Base-by-base conservation (phyloP, 225 moss, liverwort and hornwort genomes). In the Neckera pumila region DNA sequence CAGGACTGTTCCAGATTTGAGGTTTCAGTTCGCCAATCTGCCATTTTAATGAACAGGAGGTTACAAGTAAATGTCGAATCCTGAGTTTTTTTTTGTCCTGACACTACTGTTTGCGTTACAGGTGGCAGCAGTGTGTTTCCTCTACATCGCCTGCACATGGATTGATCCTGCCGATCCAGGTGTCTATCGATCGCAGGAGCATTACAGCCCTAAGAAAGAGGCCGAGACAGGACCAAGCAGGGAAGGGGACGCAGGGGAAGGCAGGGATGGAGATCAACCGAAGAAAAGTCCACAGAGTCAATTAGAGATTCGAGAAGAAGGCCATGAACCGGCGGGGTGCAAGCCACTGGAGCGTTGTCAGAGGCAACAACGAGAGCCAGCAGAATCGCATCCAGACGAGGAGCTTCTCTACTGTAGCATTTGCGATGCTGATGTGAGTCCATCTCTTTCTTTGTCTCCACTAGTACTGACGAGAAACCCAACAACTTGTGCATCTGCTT, bases 141-240 rank as follows among this genome's bases (percentile, higher is more conserved):
- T 98, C 38, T 98, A 98, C 82, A 89, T 95, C 28, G 92, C 92
- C 17, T 96, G 96, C 91, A 95, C 97, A 76, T 95, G 95, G 90
- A 95, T 95, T 59, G 93, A 98, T 78, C 97, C 97, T 60, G 96
- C 96, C 53, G 97, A 98, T 87, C 93, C 95, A 19, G 94, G 95
- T 71, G 93, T 98, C 49, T 88, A 88, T 69, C 89, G 82, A 61
- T 88, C 95, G 25, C 77, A 89, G n/a, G 85, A 80, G 81, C 87
- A 88, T 51, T 36, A 28, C 65, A 82, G 38, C 40, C 69, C 91
- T 36, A 86, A 58, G 69, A 92, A 91, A 71, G 11, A 76, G 42
- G 19, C 79, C 42, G 86, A 38, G 71, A 80, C 90, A 47, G 72
- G 72, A 90, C 87, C 51, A 71, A 82, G 42, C 86, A 79, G 79